These are phyloP conservation scores for Coemansia asiatica DNA, from an alignment of 192 early-diverging fungal species.

Conservation along the genomic window DNA sequence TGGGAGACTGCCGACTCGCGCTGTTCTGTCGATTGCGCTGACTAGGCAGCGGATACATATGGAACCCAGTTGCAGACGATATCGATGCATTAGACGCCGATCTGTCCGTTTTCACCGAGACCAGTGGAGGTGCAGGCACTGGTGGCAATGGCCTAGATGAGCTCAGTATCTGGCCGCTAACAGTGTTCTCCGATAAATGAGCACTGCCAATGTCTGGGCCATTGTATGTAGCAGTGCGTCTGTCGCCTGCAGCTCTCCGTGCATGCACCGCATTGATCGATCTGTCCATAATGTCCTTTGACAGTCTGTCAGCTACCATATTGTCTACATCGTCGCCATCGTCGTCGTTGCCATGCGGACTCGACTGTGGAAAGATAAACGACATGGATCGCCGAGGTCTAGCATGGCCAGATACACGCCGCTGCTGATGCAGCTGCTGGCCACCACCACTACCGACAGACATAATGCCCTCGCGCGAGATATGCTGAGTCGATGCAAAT, in stretches of 20 bases:
- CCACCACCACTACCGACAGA: neutral
- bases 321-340: neutral
- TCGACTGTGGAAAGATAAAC: constrained; percentile 18
- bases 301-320: constrained; percentile 5
- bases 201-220: neutral
- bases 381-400: constrained; percentile 39
- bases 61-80: constrained; percentile 12
- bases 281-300: constrained; percentile 23
- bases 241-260: constrained; percentile 26
- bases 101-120: neutral
- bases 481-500: neutral
- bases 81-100: neutral
- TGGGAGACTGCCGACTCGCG: neutral
- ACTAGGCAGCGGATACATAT: constrained; percentile 19
- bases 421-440: neutral
- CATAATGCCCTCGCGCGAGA: neutral
- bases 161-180: neutral
- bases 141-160: constrained; percentile 16
- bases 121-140: constrained; percentile 11
- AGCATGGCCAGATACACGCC: neutral
- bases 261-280: constrained; percentile 36
- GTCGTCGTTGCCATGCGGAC: neutral
- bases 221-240: constrained; percentile 12
- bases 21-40: neutral
- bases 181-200: neutral